phyloP scores from a whole-genome alignment of 2,329 filamentous ascomycete genomes.

The Pseudocercospora fijiensis region DNA sequence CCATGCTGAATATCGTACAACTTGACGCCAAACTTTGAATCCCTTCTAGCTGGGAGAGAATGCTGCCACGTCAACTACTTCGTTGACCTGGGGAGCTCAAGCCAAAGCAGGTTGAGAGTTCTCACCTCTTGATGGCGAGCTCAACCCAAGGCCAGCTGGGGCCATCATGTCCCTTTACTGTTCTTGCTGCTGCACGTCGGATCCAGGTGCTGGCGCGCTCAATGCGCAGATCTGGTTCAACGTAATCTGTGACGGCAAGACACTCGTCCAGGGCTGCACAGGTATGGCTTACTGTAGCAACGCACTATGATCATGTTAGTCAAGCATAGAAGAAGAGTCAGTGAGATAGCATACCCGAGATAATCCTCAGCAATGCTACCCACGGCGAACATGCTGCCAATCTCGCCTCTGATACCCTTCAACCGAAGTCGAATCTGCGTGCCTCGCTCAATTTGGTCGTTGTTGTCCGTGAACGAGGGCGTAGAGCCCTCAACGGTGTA shows the following conservation, averaged over 20 bases:
- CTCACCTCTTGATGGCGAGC: neutral
- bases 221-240: neutral
- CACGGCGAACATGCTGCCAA: conserved; percentile 94
- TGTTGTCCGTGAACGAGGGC: conserved; percentile 94
- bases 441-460: conserved; percentile 87
- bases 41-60: neutral
- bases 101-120: neutral
- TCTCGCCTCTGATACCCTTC: conserved; percentile 88
- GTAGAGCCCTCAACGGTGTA: conserved; percentile 95
- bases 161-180: too few relatives aligned
- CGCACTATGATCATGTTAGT: conserved; percentile 10
- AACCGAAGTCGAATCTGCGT: conserved; percentile 93
- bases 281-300: conserved; percentile 11
- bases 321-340: neutral
- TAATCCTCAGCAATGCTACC: conserved; percentile 84
- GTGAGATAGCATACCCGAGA: conserved; percentile 33
- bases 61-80: neutral
- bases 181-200: too few relatives aligned
- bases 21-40: neutral
- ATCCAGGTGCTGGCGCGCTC: neutral
- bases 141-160: neutral
- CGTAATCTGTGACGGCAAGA: neutral
- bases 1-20: conserved; percentile 1
- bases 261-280: neutral
- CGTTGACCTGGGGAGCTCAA: neutral